Base-by-base conservation (phyloP, 192 early-diverging fungal species). In the Ambispora gerdemannii region DNA sequence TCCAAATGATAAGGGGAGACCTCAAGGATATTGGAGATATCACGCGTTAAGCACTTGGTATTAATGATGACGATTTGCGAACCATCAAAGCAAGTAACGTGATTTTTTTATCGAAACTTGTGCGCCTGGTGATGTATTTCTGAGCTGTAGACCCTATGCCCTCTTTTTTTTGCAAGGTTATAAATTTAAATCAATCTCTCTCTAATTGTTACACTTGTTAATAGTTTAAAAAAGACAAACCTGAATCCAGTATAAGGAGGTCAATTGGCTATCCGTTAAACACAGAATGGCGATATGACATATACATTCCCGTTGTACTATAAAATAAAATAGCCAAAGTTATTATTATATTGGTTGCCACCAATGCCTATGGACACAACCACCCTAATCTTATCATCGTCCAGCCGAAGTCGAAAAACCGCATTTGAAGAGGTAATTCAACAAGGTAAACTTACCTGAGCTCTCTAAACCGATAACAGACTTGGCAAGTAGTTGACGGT, bases 51-150 rank as follows among this genome's bases (percentile, higher is more conserved):
- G 8, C 58, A 24, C 32, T 60, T 60, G 10, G 58, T 33, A 60
- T 60, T 60, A 19, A 60, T 60, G 13, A 60, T 60, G 11, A 60
- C 8, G n/a, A 60, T 60, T 32, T 60, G 58, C 7, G 58, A 60
- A 32, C 58, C 58, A 60, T 60, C 10, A 60, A 32, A 1, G 58
- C 58, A 4, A 60, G 32, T 1, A 60, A 19, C n/a, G 58, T 60
- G 11, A 60, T 32, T 30, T 60, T 60, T 60, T 60, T 60, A 60
- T 60, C 58, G n/a, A 60, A 60, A 60, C 30, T 32, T 10, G 10
- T 60, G 10, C 58, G 24, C 1, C 17, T 20, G 6, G 58, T 60
- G 31, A 60, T 60, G 24, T 60, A 60, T 19, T 60, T 60, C 32
- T 60, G 58, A 13, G 58, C 32, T 7, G 58, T 60, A 19, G 58